Base-by-base conservation (phyloP, 306 rosid genomes). In the Vigna angularis region DNA sequence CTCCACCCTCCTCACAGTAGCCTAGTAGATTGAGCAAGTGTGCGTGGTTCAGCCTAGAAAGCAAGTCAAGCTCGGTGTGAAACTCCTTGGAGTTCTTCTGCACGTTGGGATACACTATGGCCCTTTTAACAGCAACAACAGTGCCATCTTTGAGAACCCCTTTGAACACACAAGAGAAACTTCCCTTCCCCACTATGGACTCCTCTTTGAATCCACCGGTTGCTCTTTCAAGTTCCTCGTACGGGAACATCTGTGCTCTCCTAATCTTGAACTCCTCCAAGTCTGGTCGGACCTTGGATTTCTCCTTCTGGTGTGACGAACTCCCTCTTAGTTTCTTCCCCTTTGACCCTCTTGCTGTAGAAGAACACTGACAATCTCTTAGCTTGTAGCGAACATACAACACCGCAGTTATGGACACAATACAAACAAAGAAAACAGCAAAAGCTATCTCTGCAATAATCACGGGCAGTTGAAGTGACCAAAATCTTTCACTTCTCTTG, bases 121-220 rank as follows among this genome's bases (percentile, higher is more conserved):
- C 67, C 67, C 67, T 61, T 32, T 61, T 61, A 15, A 61, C 67
- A 61, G 67, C 67, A 32, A 61, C 67, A 30, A 32, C 67, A 30
- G 67, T 61, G 0, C 67, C 67, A 61, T 61, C 67, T 61, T 30
- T 61, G 67, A 61, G 67, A 61, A 61, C 45, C 11, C 67, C 67
- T 16, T 59, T 61, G 67, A 61, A 61, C 45, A 61, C 67, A 7
- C 67, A 61, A 15, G 67, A 61, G 15, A 61, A 61, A 32, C 67
- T 61, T 61, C 67, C 67, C 67, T 61, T 61, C 67, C 67, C 67
- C 17, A 61, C 67, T 61, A 61, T 61, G 22, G 67, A 61, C 67
- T 61, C 67, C 32, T 61, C 45, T 61, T 61, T 61, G 67, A 61
- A 61, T 61, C 45, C 67, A 30, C 67, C 8, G 14, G 67, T 61